phyloP scores from a whole-genome alignment of 768 basidiomycete species.

The Russula lepida region DNA sequence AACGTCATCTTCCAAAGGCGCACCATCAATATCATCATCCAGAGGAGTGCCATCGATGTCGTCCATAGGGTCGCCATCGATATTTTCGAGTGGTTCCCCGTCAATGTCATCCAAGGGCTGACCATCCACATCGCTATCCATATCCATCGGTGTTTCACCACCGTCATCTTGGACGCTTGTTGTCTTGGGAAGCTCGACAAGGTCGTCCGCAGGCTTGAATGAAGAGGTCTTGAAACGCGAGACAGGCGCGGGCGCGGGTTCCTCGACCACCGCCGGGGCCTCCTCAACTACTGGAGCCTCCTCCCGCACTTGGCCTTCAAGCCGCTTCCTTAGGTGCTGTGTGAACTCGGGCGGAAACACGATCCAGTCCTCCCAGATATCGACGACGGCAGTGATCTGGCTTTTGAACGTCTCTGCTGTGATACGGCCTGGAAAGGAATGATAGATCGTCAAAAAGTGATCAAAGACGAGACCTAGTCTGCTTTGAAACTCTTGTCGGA shows the following conservation, averaged over 20 bases:
- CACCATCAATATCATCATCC: conserved; percentile 27
- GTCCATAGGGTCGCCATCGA: conserved; percentile 29
- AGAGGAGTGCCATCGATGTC: conserved; percentile 35
- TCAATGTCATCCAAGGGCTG: conserved; percentile 40
- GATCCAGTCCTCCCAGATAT: conserved; percentile 99
- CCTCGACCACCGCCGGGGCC: conserved; percentile 24
- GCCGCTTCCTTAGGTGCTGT: conserved; percentile 54
- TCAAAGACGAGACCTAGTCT: conserved; percentile 92
- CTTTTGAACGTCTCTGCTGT: conserved; percentile 95
- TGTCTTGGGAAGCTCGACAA: conserved; percentile 24
- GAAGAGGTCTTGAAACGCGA: conserved; percentile 72
- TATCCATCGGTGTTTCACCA: conserved; percentile 36
- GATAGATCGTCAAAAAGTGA: conserved; percentile 88
- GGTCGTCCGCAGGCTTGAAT: conserved; percentile 60
- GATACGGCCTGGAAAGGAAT: conserved; percentile 92
- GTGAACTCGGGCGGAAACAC: conserved; percentile 89
- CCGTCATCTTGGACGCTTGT: conserved; percentile 27
- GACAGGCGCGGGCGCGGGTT: conserved; percentile 28
- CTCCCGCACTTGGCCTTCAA: conserved; percentile 52
- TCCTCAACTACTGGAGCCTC: conserved; percentile 20
- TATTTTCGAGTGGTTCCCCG: conserved; percentile 32
- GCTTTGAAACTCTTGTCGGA: conserved; percentile 87
- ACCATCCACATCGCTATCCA: conserved; percentile 45
- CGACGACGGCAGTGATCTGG: conserved; percentile 81
- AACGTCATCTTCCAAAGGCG: conserved; percentile 21